Percentiles rank a stretch among this genome's conserved stretches.
These are phyloP conservation scores for Davidsoniella eucalypti DNA, from an alignment of 2,329 filamentous ascomycete genomes.

Conservation along the genomic window DNA sequence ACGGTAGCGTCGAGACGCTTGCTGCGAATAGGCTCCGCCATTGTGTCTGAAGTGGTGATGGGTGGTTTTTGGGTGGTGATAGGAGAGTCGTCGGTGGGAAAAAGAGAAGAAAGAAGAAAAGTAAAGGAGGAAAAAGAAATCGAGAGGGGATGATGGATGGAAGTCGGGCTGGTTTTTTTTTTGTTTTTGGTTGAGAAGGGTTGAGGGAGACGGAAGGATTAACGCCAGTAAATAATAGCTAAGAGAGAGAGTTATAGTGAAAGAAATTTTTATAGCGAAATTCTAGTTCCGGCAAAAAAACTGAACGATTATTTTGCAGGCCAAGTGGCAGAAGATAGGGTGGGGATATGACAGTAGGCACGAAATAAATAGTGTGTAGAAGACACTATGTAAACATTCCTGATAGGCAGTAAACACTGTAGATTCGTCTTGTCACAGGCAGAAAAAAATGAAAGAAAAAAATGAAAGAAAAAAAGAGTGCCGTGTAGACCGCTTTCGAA, in stretches of 20 bases:
- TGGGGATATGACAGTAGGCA: not conserved
- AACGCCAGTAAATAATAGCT: constrained; percentile 2
- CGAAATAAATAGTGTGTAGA: no score
- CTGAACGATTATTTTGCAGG: not conserved
- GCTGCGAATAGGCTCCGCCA: constrained; percentile 49
- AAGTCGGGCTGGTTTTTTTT: constrained; percentile 5
- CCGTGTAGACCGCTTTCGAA: constrained; percentile 3
- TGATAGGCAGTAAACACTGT: no score
- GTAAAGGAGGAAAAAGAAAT: constrained; percentile 17
- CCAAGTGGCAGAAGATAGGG: not conserved
- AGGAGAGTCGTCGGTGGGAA: constrained; percentile 12
- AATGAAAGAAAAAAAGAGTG: not conserved
- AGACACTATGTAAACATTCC: not conserved
- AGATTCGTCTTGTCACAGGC: not conserved
- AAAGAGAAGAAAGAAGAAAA: constrained; percentile 17
- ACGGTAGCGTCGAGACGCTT: constrained; percentile 39
- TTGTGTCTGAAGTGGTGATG: constrained; percentile 21
- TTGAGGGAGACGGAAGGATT: constrained; percentile 8
- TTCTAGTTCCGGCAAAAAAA: not conserved
- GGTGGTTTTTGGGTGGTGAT: constrained; percentile 7
- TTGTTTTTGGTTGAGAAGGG: constrained; percentile 1
- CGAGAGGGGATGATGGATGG: constrained; percentile 17
- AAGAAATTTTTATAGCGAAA: not conserved
- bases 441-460: not conserved
- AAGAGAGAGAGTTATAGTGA: not conserved